phyloP scores from a whole-genome alignment of 208 protist species.

The Acanthamoeba culbertsoni region DNA sequence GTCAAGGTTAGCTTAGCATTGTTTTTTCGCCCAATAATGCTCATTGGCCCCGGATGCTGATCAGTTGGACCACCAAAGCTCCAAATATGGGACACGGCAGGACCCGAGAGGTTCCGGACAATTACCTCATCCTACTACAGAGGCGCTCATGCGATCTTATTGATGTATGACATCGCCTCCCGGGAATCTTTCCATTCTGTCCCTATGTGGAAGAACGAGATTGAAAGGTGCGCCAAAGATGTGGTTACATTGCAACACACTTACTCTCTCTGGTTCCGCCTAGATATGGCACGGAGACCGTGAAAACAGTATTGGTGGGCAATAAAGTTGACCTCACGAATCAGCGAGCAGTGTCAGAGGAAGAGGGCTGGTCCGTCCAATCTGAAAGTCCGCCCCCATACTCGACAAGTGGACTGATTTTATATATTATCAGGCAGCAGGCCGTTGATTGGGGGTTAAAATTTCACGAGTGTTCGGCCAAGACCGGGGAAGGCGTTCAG shows the following conservation, averaged over 20 bases:
- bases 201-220: background rate
- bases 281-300: background rate
- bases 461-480: background rate
- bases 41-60: background rate
- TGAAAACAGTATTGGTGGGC: background rate
- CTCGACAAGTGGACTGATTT: background rate
- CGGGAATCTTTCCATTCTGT: background rate
- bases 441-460: background rate
- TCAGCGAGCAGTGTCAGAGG: background rate
- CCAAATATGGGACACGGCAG: conserved; percentile 54
- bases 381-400: background rate
- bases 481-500: background rate
- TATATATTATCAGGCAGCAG: background rate
- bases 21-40: background rate
- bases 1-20: background rate
- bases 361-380: background rate
- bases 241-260: background rate
- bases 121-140: conserved; percentile 57
- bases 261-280: background rate
- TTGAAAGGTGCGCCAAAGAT: background rate
- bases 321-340: background rate
- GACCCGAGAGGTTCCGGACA: conserved; percentile 43
- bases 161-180: conserved; percentile 53
- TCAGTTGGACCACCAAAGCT: background rate
- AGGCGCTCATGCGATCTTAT: background rate